These are phyloP conservation scores for Leavenworthia alabamica DNA, from an alignment of 345 rosid genomes.

Conservation along the genomic window DNA sequence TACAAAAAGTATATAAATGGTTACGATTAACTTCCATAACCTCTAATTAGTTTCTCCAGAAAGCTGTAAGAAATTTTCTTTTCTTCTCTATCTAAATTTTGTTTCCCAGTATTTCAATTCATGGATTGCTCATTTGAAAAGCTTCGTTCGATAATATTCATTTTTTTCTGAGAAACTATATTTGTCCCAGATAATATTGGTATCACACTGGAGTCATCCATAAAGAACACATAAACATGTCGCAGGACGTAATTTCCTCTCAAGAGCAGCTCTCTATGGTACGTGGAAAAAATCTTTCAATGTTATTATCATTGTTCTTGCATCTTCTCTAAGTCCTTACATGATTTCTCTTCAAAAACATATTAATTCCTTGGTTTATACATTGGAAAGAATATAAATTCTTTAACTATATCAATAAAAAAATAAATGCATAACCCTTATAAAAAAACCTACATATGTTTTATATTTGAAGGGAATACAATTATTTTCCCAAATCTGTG, in stretches of 20 bases:
- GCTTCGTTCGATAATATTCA: no score
- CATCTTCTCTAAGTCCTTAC: not conserved
- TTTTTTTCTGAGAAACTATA: slow-evolving; percentile 11
- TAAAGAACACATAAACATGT: slow-evolving; percentile 25
- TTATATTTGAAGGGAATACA: no score
- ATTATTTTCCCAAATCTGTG: no score
- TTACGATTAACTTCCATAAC: slow-evolving; percentile 28
- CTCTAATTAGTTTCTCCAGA: slow-evolving; percentile 26
- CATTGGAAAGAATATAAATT: not conserved
- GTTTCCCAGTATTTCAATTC: slow-evolving; percentile 14
- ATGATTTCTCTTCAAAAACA: not conserved
- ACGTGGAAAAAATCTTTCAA: not conserved
- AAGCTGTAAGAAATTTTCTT: slow-evolving; percentile 24
- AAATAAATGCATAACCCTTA: no score
- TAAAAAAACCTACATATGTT: no score
- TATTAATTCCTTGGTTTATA: not conserved
- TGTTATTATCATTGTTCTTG: not conserved
- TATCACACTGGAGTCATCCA: slow-evolving; percentile 8
- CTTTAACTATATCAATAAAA: not conserved
- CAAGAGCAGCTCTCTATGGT: slow-evolving; percentile 36
- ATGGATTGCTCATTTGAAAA: slow-evolving; percentile 8
- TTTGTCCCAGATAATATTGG: not conserved
- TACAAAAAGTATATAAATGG: slow-evolving; percentile 25
- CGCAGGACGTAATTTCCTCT: slow-evolving; percentile 32
- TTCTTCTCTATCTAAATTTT: slow-evolving; percentile 13